These are phyloP conservation scores for Pyricularia sp. DNA, from an alignment of 2,329 filamentous ascomycete species.

Conservation along the genomic window DNA sequence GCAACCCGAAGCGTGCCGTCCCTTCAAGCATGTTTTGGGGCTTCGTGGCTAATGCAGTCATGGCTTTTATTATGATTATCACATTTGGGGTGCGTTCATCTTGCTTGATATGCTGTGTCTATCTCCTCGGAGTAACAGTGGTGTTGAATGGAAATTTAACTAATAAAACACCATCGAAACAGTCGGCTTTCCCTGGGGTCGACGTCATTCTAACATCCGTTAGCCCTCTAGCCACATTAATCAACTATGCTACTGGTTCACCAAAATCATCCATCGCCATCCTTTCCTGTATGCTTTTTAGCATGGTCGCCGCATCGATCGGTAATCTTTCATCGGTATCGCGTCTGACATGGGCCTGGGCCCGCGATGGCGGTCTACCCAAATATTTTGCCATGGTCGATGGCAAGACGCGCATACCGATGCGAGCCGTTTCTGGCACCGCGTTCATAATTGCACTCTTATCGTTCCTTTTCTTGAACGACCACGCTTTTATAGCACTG, in stretches of 20 bases:
- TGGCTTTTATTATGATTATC: conserved; percentile 29
- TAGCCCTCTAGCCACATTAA: conserved; percentile 29
- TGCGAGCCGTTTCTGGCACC: neutral
- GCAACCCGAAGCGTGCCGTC: conserved; percentile 32
- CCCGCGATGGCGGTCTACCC: neutral
- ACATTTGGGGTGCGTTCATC: conserved; percentile 28
- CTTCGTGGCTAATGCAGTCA: conserved; percentile 28
- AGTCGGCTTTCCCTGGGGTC: conserved; percentile 27
- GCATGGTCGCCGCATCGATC: neutral
- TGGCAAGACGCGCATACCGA: neutral
- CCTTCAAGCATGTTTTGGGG: conserved; percentile 34
- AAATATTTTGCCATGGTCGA: neutral
- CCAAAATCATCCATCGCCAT: neutral
- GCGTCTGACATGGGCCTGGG: neutral
- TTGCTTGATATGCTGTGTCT: neutral
- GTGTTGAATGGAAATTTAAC: neutral
- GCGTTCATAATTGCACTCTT: neutral
- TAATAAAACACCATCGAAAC: neutral
- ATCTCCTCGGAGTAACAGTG: neutral
- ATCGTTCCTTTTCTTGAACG: conserved; percentile 23
- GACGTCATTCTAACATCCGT: conserved; percentile 19
- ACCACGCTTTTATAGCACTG: conserved; percentile 23
- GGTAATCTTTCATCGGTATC: neutral
- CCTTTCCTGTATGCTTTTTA: neutral
- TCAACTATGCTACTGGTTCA: neutral